Evolutionary conservation across 108 stramenopile species (phyloP).

Genomic region (Cyclotella baltica): DNA sequence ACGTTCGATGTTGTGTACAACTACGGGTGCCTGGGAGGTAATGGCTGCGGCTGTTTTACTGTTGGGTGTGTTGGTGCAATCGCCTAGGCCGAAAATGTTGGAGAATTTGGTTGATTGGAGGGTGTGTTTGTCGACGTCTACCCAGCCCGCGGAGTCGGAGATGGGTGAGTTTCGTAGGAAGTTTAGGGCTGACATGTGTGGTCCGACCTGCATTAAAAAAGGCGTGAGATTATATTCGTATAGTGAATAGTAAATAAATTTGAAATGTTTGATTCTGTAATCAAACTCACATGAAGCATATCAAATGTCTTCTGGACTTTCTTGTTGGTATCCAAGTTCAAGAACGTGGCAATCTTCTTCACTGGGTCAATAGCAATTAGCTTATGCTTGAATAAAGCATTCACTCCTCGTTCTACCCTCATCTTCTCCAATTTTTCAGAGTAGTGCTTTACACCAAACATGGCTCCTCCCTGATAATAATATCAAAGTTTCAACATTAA

Average conservation of each 20-base stretch:
- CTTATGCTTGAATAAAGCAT: slow-evolving; percentile 21
- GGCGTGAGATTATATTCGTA: not conserved
- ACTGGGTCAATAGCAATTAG: slow-evolving; percentile 38
- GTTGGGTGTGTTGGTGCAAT: slow-evolving; percentile 53
- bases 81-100: slow-evolving; percentile 55
- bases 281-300: slow-evolving; percentile 52
- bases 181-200: slow-evolving; percentile 43
- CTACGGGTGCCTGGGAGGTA: slow-evolving; percentile 47
- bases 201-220: not conserved
- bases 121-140: slow-evolving; percentile 53
- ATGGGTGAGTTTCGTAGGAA: slow-evolving; percentile 36
- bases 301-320: slow-evolving; percentile 27
- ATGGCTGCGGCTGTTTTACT: slow-evolving; percentile 58
- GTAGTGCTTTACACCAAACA: slow-evolving; percentile 54
- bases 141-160: slow-evolving; percentile 39
- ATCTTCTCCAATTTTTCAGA: slow-evolving; percentile 38
- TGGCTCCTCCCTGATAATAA: slow-evolving; percentile 1
- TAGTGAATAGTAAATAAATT: too few species aligned
- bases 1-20: slow-evolving; percentile 48
- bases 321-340: slow-evolving; percentile 32
- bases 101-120: slow-evolving; percentile 41
- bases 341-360: slow-evolving; percentile 49
- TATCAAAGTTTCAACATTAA: not conserved
- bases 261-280: too few species aligned
- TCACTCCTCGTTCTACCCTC: slow-evolving; percentile 30